Evolutionary conservation across 1,139 yeast species (phyloP).

Genomic region (Torulaspora pretoriensis): DNA sequence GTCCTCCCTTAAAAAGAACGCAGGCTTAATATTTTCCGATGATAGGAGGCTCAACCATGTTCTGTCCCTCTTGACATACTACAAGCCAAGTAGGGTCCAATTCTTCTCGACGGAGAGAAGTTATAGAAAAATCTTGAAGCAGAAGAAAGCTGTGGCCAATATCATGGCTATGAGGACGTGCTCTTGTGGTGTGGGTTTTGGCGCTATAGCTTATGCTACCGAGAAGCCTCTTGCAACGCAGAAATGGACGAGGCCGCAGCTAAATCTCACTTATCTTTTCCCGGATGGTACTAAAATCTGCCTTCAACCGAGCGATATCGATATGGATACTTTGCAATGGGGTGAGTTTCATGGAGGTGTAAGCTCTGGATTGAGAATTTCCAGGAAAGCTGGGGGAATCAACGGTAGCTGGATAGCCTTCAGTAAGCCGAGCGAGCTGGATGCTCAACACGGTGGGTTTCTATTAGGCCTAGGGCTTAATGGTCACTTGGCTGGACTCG

Average conservation of each 20-base stretch:
- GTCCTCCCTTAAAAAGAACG: conserved; percentile 20
- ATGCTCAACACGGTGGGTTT: conserved; percentile 91
- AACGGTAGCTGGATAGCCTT: conserved; percentile 91
- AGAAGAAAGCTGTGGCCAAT: conserved; percentile 61
- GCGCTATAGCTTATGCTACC: conserved; percentile 67
- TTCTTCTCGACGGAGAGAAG: conserved; percentile 27
- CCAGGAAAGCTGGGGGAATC: conserved; percentile 64
- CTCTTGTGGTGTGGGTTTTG: conserved; percentile 70
- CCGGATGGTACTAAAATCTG: conserved; percentile 67
- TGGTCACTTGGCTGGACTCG: conserved; percentile 78
- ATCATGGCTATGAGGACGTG: conserved; percentile 68
- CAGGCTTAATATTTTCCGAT: conserved; percentile 59
- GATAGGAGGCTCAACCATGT: conserved; percentile 82
- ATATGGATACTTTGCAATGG: conserved; percentile 60
- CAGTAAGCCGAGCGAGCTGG: conserved; percentile 65
- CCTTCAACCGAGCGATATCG: conserved; percentile 52
- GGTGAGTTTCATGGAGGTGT: conserved; percentile 92
- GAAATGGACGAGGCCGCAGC: conserved; percentile 70
- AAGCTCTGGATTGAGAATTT: conserved; percentile 76
- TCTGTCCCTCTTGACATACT: conserved; percentile 43
- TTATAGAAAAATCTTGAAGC: conserved; percentile 26
- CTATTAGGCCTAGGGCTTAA: conserved; percentile 86
- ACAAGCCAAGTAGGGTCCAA: conserved; percentile 25
- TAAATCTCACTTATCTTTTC: conserved; percentile 65
- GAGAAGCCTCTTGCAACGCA: conserved; percentile 80